Percentiles rank a stretch among this genome's conserved stretches.
Evolutionary conservation across 768 basidiomycete genomes (phyloP).

Genomic region (Serendipita sp.): DNA sequence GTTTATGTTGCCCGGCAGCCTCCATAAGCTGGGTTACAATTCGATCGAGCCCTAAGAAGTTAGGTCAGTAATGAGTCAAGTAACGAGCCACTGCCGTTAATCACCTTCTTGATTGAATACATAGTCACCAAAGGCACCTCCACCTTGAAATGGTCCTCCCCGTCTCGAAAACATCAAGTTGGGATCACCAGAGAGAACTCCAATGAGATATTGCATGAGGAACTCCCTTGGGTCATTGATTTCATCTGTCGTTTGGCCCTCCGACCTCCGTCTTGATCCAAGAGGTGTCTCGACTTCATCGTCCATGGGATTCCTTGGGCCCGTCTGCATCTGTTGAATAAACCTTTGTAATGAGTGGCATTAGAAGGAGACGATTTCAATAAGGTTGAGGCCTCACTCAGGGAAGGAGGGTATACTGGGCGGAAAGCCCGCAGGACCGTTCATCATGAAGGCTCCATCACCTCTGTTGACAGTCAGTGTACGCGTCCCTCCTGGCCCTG

Average conservation of each 20-base stretch:
- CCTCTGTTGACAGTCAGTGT: neutral
- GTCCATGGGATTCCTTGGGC: neutral
- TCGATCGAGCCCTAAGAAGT: constrained; percentile 48
- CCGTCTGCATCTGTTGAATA: neutral
- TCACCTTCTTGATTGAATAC: constrained; percentile 80
- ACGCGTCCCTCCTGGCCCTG: too few species aligned
- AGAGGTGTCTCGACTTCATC: neutral
- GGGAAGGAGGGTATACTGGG: neutral
- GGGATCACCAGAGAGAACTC: neutral
- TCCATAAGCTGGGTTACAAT: constrained; percentile 83
- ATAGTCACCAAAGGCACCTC: constrained; percentile 58
- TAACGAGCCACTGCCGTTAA: neutral
- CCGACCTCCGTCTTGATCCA: neutral
- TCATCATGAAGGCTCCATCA: neutral
- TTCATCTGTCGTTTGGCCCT: neutral
- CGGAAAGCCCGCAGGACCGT: neutral
- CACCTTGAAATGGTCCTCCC: neutral
- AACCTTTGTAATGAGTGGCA: neutral
- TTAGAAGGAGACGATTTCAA: neutral
- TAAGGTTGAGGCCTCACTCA: neutral
- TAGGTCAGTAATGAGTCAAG: neutral
- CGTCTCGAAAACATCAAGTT: neutral
- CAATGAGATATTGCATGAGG: neutral
- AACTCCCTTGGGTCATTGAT: neutral
- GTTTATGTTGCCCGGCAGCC: constrained; percentile 50